Evolutionary conservation across 1,284 basidiomycete species (phyloP).

Genomic region (Gymnopus androsaceus): DNA sequence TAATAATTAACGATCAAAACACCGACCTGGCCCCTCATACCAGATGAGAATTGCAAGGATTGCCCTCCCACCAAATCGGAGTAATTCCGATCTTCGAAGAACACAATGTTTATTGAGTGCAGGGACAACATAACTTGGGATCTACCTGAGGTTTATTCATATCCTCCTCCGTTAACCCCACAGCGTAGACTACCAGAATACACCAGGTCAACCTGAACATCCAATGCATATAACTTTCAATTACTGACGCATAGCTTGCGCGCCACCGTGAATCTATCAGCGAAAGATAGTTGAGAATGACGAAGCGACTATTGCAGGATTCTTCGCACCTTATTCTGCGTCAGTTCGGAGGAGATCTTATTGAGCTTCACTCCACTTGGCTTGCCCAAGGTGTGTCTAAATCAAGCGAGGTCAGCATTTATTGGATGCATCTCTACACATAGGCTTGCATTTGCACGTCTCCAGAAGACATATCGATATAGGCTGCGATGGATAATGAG

Average conservation of each 20-base stretch:
- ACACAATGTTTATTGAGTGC: neutral
- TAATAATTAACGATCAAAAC: neutral
- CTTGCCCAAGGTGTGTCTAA: constrained; percentile 45
- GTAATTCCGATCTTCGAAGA: constrained; percentile 72
- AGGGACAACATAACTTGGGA: neutral
- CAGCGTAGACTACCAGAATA: constrained; percentile 63
- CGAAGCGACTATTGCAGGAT: neutral
- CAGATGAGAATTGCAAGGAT: constrained; percentile 81
- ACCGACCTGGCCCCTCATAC: too few species aligned
- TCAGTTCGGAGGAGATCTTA: constrained; percentile 68
- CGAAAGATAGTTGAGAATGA: neutral
- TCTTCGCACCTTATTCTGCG: constrained; percentile 64
- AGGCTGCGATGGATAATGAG: neutral
- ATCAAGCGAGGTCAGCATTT: neutral
- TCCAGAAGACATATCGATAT: constrained; percentile 38
- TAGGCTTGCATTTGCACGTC: constrained; percentile 57
- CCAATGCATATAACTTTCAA: neutral
- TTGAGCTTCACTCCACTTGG: constrained; percentile 52
- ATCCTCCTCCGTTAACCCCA: constrained; percentile 75
- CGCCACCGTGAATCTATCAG: constrained; percentile 65
- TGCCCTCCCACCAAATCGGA: constrained; percentile 88
- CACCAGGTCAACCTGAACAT: constrained; percentile 1
- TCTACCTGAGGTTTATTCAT: constrained; percentile 80
- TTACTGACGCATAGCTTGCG: constrained; percentile 78
- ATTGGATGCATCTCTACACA: neutral